Percentiles rank a stretch among this genome's conserved stretches.
These are phyloP conservation scores for Lophium mytilinum DNA, from an alignment of 495 filamentous ascomycete species.

Conservation along the genomic window DNA sequence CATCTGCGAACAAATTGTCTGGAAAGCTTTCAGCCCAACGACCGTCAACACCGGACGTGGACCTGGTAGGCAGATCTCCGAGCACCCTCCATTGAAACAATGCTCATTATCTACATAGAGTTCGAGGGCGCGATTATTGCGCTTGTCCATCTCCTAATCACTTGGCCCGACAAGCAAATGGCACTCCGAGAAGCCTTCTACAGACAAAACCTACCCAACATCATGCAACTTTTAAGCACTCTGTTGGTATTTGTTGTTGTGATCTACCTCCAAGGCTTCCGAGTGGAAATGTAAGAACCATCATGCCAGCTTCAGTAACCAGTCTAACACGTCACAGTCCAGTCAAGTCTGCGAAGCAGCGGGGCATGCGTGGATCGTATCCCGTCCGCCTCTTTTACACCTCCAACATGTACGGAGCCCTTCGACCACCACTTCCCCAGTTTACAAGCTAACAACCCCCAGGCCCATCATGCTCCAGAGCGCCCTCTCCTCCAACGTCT, in stretches of 20 bases:
- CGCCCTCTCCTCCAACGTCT: slow-evolving; percentile 96
- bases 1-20: slow-evolving; percentile 99
- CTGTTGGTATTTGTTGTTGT: slow-evolving; percentile 90
- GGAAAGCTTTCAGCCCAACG: slow-evolving; percentile 98
- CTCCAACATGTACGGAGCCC: slow-evolving; percentile 55
- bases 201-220: slow-evolving; percentile 97
- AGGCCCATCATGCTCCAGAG: slow-evolving; percentile 99
- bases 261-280: slow-evolving; percentile 99
- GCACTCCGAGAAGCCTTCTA: slow-evolving; percentile 98
- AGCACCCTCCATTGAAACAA: too few relatives aligned
- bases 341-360: slow-evolving; percentile 97
- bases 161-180: slow-evolving; percentile 95
- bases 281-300: slow-evolving; percentile 67
- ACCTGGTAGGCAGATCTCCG: slow-evolving; percentile 36
- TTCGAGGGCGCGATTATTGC: slow-evolving; percentile 99
- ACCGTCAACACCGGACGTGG: slow-evolving; percentile 99
- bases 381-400: slow-evolving; percentile 79
- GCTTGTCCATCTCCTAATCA: slow-evolving; percentile 94
- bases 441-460: slow-evolving; percentile 41
- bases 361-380: slow-evolving; percentile 85
- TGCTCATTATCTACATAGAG: slow-evolving; percentile 38
- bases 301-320: too few relatives aligned
- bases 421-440: too few relatives aligned
- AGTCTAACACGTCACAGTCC: slow-evolving; percentile 36
- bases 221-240: slow-evolving; percentile 97